phyloP scores from a whole-genome alignment of 805 yeast genomes.

The Teunomyces atbi region DNA sequence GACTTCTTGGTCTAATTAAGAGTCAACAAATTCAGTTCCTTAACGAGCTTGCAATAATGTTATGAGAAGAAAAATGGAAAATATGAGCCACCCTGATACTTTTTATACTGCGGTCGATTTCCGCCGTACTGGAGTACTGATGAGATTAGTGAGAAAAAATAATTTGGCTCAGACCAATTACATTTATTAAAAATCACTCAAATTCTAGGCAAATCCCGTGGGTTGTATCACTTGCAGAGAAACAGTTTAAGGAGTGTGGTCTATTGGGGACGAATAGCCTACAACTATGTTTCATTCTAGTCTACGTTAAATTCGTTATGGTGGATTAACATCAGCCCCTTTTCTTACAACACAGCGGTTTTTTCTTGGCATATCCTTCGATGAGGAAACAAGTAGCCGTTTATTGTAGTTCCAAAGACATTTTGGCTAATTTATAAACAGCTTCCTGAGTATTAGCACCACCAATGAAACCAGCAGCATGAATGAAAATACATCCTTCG shows the following conservation, averaged over 20 bases:
- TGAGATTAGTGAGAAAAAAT: not conserved
- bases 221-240: not conserved
- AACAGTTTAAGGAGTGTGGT: too few relatives aligned
- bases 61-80: not conserved
- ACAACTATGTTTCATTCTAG: too few relatives aligned
- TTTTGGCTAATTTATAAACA: constrained; percentile 68
- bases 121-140: not conserved
- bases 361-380: not conserved
- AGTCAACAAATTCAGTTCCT: not conserved
- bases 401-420: constrained; percentile 9
- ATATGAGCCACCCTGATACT: not conserved
- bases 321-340: not conserved
- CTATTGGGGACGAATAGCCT: too few relatives aligned
- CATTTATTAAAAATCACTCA: not conserved
- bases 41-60: not conserved
- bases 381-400: not conserved
- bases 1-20: not conserved
- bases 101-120: not conserved
- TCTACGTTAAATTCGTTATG: too few relatives aligned
- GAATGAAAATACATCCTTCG: constrained; percentile 85
- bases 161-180: not conserved
- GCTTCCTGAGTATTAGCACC: constrained; percentile 83
- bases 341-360: not conserved
- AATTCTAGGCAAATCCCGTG: not conserved
- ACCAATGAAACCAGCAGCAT: constrained; percentile 97